Evolutionary conservation across 208 protist genomes (phyloP), one percentile per base, ranked within the genome.

Genomic region (Borovskyia barvae): DNA sequence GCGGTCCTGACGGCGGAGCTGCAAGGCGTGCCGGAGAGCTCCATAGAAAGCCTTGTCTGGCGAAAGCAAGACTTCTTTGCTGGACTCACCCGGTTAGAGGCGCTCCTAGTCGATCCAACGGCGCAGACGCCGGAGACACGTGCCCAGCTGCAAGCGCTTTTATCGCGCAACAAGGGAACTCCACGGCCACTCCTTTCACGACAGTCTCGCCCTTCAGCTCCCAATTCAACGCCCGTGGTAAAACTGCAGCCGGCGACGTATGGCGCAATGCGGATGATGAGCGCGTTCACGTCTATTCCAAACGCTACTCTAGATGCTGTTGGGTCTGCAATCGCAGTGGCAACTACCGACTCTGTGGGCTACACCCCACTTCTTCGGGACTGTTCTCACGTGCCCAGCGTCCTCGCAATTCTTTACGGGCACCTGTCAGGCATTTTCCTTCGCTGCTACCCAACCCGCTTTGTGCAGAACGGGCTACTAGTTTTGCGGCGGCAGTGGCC

Each of bases 391-490:
- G 37, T 42, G 35, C 50, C 61, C 0, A 29, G 42, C 36, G 49
- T 46, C 14, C 28, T 59, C 3, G 51, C 61, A 7, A 14, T 12
- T 2, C 69, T 71, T 43, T 66, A 64, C 43, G 43, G 47, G 43
- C 67, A 43, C 1, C 56, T 74, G 33, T 19, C 67, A 26, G 53
- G 58, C 5, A 11, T 75, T 4, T 58, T 80, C 15, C 59, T 75
- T 29, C 63, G 65, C 19, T 52, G 39, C 33, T 70, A 45, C 36
- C 75, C 75, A 6, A 61, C 55, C 37, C 59, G 65, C 19, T 71
- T 76, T 51, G 60, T 82, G 19, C 56, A 67, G 26, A 48, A 59
- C 22, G 68, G 63, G 14, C 57, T 76, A 22, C 55, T 73, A 39
- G 54, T 51, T 33, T 58, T 66, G 48, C 53, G 57, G 42, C 20